Conservation (phyloP, 2,329 filamentous ascomycete genomes). For the Hymenoscyphus fraxineus region DNA sequence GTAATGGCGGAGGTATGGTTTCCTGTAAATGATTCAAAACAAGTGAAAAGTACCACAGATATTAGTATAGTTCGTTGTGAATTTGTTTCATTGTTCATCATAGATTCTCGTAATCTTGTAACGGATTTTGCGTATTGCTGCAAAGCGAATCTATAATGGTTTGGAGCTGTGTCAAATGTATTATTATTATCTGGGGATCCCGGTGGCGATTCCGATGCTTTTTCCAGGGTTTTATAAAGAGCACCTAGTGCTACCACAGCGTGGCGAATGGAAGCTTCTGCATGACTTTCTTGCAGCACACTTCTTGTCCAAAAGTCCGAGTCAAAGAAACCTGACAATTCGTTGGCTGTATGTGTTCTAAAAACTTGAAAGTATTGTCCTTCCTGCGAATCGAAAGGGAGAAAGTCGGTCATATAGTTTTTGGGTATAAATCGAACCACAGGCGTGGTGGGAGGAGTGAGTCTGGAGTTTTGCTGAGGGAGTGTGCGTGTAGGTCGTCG, state of each 20-base stretch:
- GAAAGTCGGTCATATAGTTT: constrained; percentile 19
- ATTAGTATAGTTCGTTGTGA: constrained; percentile 57
- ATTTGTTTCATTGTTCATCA: constrained; percentile 40
- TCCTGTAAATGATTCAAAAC: constrained; percentile 64
- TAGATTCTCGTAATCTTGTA: constrained; percentile 45
- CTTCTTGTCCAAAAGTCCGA: constrained; percentile 61
- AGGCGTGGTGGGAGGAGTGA: constrained; percentile 14
- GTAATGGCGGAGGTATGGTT: constrained; percentile 58
- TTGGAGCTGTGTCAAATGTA: constrained; percentile 40
- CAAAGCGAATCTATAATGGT: constrained; percentile 58
- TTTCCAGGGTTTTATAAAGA: constrained; percentile 63
- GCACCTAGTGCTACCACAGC: constrained; percentile 64
- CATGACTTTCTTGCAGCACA: constrained; percentile 61
- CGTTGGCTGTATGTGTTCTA: constrained; percentile 55
- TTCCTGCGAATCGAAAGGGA: constrained; percentile 51
- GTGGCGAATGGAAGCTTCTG: constrained; percentile 58
- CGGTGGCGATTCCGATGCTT: constrained; percentile 48
- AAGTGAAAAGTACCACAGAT: constrained; percentile 62
- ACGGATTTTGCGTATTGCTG: constrained; percentile 56
- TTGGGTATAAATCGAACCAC: constrained; percentile 17
- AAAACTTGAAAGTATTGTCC: constrained; percentile 61
- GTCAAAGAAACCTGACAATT: constrained; percentile 65
- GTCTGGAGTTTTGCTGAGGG: neutral
- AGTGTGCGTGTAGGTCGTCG: constrained; percentile 6
- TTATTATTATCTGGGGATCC: constrained; percentile 27